Base-by-base conservation (phyloP, 306 rosid genomes). In the Comarum palustre region DNA sequence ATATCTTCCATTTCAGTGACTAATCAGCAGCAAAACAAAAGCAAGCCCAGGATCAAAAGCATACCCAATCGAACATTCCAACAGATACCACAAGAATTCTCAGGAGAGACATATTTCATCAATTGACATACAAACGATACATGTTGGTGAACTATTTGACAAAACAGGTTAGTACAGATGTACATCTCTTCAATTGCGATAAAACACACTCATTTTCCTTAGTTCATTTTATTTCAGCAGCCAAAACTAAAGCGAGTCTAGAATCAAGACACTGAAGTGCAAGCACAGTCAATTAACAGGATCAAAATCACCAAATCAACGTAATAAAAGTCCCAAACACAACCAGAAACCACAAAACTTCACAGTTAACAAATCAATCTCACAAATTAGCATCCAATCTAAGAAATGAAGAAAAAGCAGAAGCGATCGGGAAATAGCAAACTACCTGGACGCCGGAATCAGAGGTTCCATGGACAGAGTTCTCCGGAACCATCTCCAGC, bases 371-470 rank as follows among this genome's bases (percentile, higher is more conserved):
- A 71, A 51, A 50, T 66, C 29, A 34, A 48, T 75, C 12, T 34
- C 10, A 4, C 42, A 58, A 29, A 11, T 22, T 32, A 36, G 10
- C 15, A 71, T n/a, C 16, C 19, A 46, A 73, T 46, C 24, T 9
- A 6, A 75, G 24, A 25, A 13, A 1, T 6, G 46, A 25, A n/a
- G 32, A 20, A 29, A 43, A n/a, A 13, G 24, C 17, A 11, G 17
- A 39, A 45, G 31, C 13, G 22, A 1, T 50, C 3, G 0, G 15
- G 15, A 31, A 60, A 25, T 2, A 10, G 29, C 0, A 4, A 25
- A 59, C 54, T 66, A 91, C 99, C 96, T 92, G 89, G 29, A 95
- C 99, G 6, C 99, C 99, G 42, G 99, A 95, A 81, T 95, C 99
- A 48, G 87, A 85, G 47, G 74, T 5, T 17, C 87, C 88, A 0